Percentiles rank a stretch among this genome's conserved stretches.
These are phyloP conservation scores for Clonostachys byssicola DNA, from an alignment of 2,329 filamentous ascomycete species.

Conservation along the genomic window DNA sequence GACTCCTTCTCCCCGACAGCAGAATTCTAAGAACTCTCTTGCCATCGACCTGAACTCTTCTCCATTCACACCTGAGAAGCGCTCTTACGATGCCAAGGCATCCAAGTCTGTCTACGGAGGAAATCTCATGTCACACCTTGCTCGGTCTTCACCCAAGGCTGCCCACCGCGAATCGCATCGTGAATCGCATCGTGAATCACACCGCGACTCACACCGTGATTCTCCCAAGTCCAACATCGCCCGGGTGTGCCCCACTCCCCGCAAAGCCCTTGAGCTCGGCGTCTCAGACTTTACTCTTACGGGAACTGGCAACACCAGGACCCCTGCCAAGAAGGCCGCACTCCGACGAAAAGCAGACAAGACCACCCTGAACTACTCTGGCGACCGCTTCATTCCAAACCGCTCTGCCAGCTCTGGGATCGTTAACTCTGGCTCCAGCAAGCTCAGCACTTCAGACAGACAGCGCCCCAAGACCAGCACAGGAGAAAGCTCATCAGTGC, in stretches of 20 bases:
- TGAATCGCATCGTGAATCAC: conserved; percentile 30
- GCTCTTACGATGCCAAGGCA: conserved; percentile 45
- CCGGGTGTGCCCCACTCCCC: conserved; percentile 68
- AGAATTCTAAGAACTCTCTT: conserved; percentile 44
- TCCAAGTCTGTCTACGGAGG: conserved; percentile 75
- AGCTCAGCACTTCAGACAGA: conserved; percentile 70
- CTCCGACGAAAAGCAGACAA: conserved; percentile 61
- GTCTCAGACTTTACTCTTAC: conserved; percentile 90
- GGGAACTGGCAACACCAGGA: conserved; percentile 68
- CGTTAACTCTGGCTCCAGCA: conserved; percentile 74
- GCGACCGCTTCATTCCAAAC: conserved; percentile 95
- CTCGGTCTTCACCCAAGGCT: conserved; percentile 49
- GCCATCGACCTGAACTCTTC: conserved; percentile 58
- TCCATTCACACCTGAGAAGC: conserved; percentile 72
- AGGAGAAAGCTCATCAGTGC: conserved; percentile 67
- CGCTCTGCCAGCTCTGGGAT: conserved; percentile 86
- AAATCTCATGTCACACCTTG: conserved; percentile 75
- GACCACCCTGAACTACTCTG: conserved; percentile 75
- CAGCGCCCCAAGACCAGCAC: conserved; percentile 66
- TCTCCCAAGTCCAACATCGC: conserved; percentile 98
- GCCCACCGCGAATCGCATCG: conserved; percentile 60
- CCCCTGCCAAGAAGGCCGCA: conserved; percentile 54
- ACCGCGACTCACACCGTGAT: conserved; percentile 54
- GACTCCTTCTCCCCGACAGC: conserved; percentile 82
- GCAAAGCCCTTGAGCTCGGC: conserved; percentile 79